phyloP scores from a whole-genome alignment of 2,329 filamentous ascomycete species.

The Pezicula radicicola region DNA sequence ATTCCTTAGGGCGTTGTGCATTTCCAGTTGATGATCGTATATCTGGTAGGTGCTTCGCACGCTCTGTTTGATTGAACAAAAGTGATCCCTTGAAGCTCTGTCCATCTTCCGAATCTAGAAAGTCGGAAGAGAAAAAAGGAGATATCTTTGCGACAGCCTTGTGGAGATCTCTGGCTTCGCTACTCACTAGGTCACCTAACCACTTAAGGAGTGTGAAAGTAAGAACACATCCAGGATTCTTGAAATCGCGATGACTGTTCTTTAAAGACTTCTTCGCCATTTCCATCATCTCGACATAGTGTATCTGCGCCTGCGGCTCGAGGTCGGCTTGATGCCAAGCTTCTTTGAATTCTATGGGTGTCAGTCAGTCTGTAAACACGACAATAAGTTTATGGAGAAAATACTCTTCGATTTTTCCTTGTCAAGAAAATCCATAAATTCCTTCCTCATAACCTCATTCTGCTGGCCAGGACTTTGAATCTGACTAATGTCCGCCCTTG shows the following conservation, averaged over 20 bases:
- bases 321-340: slow-evolving; percentile 42
- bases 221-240: slow-evolving; percentile 3
- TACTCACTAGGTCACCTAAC: slow-evolving; percentile 16
- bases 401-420: slow-evolving; percentile 30
- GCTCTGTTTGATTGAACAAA: slow-evolving; percentile 36
- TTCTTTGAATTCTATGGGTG: slow-evolving; percentile 32
- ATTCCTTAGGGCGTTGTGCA: slow-evolving; percentile 31
- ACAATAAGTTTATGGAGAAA: too few species aligned
- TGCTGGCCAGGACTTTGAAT: too few species aligned
- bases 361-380: too few species aligned
- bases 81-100: slow-evolving; percentile 31
- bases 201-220: slow-evolving; percentile 31
- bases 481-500: too few species aligned
- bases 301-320: slow-evolving; percentile 34
- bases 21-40: slow-evolving; percentile 34
- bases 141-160: slow-evolving; percentile 34
- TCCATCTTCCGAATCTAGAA: slow-evolving; percentile 33
- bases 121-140: slow-evolving; percentile 36
- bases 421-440: slow-evolving; percentile 29
- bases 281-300: slow-evolving; percentile 33
- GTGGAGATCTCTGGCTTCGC: slow-evolving; percentile 29
- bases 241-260: slow-evolving; percentile 17
- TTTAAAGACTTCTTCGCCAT: slow-evolving; percentile 31
- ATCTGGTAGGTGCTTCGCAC: slow-evolving; percentile 35
- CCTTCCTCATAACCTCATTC: slow-evolving; percentile 9